Conservation (phyloP, 2,329 filamentous ascomycete genomes). For the Phaeosphaeriaceae sp. region DNA sequence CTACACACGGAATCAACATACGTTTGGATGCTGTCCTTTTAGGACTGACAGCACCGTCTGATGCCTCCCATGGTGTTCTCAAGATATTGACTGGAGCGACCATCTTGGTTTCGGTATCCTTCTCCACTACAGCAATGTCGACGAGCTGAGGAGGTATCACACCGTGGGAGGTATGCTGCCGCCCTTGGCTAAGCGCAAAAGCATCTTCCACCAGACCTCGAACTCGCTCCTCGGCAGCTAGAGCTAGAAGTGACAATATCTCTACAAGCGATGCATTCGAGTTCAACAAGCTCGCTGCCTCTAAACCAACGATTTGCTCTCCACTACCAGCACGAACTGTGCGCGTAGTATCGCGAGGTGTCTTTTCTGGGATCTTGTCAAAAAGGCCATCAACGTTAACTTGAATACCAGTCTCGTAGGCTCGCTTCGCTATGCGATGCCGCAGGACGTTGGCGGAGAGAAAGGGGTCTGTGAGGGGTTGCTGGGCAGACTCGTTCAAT, state of each 20-base stretch:
- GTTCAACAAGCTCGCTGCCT: conserved; percentile 68
- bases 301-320: conserved; percentile 63
- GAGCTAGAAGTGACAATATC: conserved; percentile 80
- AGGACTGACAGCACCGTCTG: conserved; percentile 61
- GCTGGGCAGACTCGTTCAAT: conserved; percentile 65
- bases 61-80: conserved; percentile 50
- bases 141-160: conserved; percentile 77
- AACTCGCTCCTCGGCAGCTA: conserved; percentile 81
- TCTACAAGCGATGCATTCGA: conserved; percentile 76
- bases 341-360: conserved; percentile 36
- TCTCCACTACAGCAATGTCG: conserved; percentile 67
- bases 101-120: conserved; percentile 48
- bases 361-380: conserved; percentile 46
- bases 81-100: conserved; percentile 46
- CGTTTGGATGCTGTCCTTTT: conserved; percentile 54
- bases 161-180: conserved; percentile 81
- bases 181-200: conserved; percentile 70
- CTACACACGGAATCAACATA: conserved; percentile 13
- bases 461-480: conserved; percentile 77
- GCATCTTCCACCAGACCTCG: conserved; percentile 80
- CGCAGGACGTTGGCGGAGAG: conserved; percentile 67
- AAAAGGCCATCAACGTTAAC: conserved; percentile 65
- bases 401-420: conserved; percentile 64
- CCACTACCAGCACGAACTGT: conserved; percentile 63
- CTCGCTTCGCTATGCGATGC: conserved; percentile 62